Conservation (phyloP, 345 rosid species). For the Melaleuca alternifolia region DNA sequence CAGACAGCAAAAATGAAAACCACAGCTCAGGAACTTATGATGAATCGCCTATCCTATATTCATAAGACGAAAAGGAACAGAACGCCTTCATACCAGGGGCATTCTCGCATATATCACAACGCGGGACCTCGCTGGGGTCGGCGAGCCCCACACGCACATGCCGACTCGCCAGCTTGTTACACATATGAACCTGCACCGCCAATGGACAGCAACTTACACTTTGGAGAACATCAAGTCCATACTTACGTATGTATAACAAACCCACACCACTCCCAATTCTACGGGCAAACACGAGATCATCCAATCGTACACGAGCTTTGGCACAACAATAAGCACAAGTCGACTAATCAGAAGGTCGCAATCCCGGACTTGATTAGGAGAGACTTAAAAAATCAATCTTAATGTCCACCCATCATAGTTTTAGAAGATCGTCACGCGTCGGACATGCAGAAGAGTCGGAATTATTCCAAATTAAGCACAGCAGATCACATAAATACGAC, state of each 20-base stretch:
- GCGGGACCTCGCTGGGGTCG: conserved; percentile 50
- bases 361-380: background rate
- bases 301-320: background rate
- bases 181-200: conserved; percentile 61
- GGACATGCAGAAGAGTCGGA: background rate
- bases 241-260: background rate
- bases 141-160: conserved; percentile 76
- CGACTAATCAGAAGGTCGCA: background rate
- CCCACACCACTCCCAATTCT: background rate
- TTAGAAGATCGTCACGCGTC: background rate
- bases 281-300: background rate
- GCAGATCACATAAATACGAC: background rate
- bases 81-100: conserved; percentile 31
- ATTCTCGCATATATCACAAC: conserved; percentile 77
- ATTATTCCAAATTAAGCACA: background rate
- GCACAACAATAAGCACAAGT: background rate
- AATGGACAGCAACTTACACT: background rate
- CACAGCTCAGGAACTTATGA: background rate
- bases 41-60: background rate
- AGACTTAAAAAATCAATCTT: background rate
- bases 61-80: background rate
- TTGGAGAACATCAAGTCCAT: background rate
- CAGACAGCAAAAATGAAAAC: background rate
- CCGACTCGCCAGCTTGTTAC: conserved; percentile 74
- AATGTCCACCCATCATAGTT: background rate